Evolutionary conservation across 2,329 filamentous ascomycete genomes (phyloP).

Genomic region (Penicillium digitatum): DNA sequence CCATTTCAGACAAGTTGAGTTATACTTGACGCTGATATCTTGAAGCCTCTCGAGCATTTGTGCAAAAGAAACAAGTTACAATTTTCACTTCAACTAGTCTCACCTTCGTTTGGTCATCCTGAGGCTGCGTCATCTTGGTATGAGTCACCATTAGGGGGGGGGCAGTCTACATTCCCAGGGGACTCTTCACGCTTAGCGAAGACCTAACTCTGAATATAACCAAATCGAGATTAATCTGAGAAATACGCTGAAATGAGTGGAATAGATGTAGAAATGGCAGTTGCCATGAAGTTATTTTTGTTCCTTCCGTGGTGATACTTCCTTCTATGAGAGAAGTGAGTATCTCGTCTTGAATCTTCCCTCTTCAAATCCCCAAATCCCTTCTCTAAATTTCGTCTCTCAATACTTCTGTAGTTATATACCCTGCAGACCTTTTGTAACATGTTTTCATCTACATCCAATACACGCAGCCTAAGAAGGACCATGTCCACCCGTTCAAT

Average conservation of each 20-base stretch:
- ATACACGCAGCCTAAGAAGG: conserved; percentile 33
- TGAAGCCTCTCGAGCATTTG: neutral
- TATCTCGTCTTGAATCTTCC: neutral
- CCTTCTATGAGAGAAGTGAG: neutral
- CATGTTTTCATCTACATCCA: conserved; percentile 29
- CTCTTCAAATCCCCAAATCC: conserved; percentile 12
- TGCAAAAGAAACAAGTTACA: neutral
- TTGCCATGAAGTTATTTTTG: neutral
- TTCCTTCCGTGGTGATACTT: neutral
- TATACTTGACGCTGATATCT: neutral
- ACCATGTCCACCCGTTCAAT: conserved; percentile 41
- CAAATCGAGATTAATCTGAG: neutral
- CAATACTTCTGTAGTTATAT: conserved; percentile 11
- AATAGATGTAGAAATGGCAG: neutral
- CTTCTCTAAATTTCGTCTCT: neutral
- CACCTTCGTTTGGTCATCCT: neutral
- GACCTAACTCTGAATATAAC: neutral
- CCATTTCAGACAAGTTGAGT: neutral
- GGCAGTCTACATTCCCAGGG: neutral
- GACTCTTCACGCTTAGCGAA: neutral
- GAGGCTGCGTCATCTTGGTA: conserved; percentile 1
- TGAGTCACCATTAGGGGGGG: neutral
- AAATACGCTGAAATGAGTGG: no score
- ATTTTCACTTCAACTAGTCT: neutral
- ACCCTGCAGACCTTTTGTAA: conserved; percentile 23